A percentile compares a stretch with the other conserved stretches of the same genome.
Conservation (phyloP, 176 grass and related monocot genomes). For the Avena atlantica region DNA sequence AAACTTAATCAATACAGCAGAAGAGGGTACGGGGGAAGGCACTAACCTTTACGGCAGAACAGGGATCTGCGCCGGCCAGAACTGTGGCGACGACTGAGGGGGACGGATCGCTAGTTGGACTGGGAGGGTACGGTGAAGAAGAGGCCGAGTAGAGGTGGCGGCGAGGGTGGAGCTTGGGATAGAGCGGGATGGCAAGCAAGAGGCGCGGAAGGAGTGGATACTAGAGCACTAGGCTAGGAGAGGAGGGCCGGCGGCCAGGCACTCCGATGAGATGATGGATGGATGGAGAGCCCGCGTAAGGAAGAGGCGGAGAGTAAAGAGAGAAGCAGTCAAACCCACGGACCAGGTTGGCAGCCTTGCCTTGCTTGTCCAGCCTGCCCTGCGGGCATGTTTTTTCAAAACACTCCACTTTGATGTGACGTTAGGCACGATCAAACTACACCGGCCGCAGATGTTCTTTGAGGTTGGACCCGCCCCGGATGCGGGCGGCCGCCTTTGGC, state of each 20-base stretch:
- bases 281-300: neutral
- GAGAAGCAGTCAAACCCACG: neutral
- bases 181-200: neutral
- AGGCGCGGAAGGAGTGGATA: neutral
- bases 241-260: neutral
- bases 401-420: neutral
- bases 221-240: neutral
- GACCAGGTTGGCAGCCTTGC: neutral
- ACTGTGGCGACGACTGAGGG: neutral
- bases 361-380: neutral
- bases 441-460: constrained; percentile 13
- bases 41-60: neutral
- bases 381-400: neutral
- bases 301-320: neutral
- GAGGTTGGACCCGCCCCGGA: neutral
- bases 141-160: neutral
- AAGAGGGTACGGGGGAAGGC: neutral
- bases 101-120: neutral
- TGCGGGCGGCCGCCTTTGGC: neutral
- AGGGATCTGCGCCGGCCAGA: neutral
- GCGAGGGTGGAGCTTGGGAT: neutral
- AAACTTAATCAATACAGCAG: neutral
- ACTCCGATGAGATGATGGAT: neutral
- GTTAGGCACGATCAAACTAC: neutral
- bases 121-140: neutral